Percentiles rank a stretch among this genome's conserved stretches.
Conservation (phyloP, 2,329 filamentous ascomycete species). For the Sclerotinia sclerotiorum region DNA sequence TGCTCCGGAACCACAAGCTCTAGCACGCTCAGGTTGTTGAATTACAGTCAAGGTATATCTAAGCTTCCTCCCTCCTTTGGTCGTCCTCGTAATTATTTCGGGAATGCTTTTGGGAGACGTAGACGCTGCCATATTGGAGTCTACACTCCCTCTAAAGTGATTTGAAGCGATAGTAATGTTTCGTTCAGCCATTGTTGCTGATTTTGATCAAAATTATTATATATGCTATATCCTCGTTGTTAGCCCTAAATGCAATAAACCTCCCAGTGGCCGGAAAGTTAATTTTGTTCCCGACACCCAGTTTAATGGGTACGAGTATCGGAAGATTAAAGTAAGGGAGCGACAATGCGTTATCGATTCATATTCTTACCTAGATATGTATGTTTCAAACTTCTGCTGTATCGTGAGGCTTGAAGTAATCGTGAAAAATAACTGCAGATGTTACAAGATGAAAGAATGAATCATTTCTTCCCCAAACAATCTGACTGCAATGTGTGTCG, state of each 20-base stretch:
- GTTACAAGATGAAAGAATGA: neutral
- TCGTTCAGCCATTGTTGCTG: conserved; percentile 19
- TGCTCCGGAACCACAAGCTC: conserved; percentile 91
- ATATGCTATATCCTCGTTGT: conserved; percentile 20
- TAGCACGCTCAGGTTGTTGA: conserved; percentile 89
- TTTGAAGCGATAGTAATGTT: conserved; percentile 23
- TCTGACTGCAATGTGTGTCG: neutral
- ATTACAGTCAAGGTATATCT: conserved; percentile 83
- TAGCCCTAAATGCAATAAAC: conserved; percentile 9
- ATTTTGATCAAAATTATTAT: neutral
- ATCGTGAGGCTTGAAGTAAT: conserved; percentile 14
- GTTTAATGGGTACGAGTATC: conserved; percentile 21
- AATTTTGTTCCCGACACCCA: conserved; percentile 25
- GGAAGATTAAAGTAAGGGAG: conserved; percentile 22
- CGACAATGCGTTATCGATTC: conserved; percentile 26
- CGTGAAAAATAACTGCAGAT: neutral
- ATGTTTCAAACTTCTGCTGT: conserved; percentile 4
- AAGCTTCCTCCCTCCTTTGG: conserved; percentile 72
- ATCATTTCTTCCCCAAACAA: neutral
- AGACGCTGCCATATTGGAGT: conserved; percentile 25
- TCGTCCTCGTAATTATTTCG: conserved; percentile 46
- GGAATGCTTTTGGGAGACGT: neutral
- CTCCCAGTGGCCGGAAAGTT: conserved; percentile 21
- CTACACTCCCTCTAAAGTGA: conserved; percentile 17
- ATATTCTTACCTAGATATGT: conserved; percentile 22